Conservation (phyloP, 2,329 filamentous ascomycete species). For the Apiospora aurea region DNA sequence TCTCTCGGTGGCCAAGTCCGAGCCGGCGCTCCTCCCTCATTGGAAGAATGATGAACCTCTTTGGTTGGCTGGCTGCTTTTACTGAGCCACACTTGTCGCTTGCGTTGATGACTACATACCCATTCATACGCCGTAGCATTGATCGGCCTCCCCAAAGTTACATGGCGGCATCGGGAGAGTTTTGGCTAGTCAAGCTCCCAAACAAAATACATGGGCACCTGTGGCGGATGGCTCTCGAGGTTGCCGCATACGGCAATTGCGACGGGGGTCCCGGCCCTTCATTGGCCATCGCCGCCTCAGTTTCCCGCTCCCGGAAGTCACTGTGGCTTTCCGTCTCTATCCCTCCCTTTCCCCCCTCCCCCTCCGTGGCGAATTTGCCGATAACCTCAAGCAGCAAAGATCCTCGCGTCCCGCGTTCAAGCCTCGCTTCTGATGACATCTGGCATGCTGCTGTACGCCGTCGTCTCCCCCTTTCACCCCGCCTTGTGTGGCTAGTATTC, state of each 20-base stretch:
- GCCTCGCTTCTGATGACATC: conserved; percentile 1
- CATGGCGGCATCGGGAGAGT: not conserved
- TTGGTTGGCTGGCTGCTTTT: not conserved
- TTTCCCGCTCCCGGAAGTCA: not conserved
- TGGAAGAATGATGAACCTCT: not conserved
- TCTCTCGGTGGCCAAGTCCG: not conserved
- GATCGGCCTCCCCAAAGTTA: not conserved
- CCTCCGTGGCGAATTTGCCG: conserved; percentile 14
- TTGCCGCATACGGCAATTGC: conserved; percentile 14
- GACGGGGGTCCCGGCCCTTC: conserved; percentile 7
- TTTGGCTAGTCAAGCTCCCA: not conserved
- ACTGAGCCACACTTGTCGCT: not conserved
- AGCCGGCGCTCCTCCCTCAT: not conserved
- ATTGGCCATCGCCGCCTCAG: conserved; percentile 18
- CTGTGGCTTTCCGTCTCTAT: conserved; percentile 5
- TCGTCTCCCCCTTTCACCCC: not conserved
- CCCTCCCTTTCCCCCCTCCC: not conserved
- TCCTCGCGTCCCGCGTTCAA: conserved; percentile 1
- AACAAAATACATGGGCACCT: not conserved
- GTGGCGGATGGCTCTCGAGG: conserved; percentile 6
- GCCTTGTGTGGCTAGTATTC: not conserved
- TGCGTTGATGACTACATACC: not conserved
- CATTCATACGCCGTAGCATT: not conserved
- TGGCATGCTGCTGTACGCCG: not conserved
- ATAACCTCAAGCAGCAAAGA: conserved; percentile 19